Evolutionary conservation across 2,329 filamentous ascomycete species (phyloP), one percentile per base, ranked within the genome.

Genomic region (Pyricularia grisea): DNA sequence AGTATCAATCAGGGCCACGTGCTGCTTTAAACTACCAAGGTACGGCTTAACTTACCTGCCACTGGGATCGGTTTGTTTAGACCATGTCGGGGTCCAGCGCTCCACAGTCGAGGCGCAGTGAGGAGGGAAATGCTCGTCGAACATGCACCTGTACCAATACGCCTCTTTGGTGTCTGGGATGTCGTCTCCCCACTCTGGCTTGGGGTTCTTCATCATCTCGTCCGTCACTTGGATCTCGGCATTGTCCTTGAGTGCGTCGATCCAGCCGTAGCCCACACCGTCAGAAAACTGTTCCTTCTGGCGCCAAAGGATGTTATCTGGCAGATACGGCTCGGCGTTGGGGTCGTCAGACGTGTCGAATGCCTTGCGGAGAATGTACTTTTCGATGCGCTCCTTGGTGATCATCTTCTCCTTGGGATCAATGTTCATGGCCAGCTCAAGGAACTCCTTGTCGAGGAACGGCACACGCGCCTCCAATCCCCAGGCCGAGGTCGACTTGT

Each of bases 271-370:
- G 70, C 95, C 95, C 70, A 99, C 95, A 78, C 95, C 96, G 76
- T 99, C 96, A 70, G 91, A 96, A 85, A 99, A 99, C 83, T 99
- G 95, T 84, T 99, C 95, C 88, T 99, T 99, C 82, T 99, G 96
- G 78, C 96, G 88, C 92, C 93, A 99, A 69, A 99, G 89, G 74
- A 99, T 99, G 79, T 94, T 89, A 23, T 97, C 90, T 9, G 96
- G 95, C n/a, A 99, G 88, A 83, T 98, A 99, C 11, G 95, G 89
- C 79, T 91, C 82, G 66, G 85, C 87, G 66, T 85, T 89, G 20
- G 94, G 93, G 81, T 97, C 92, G 77, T 94, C 93, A 66, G 87
- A 88, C 33, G 93, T 97, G 81, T 99, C 95, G 78, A 99, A 99
- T 2, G 95, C 96, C 82, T 97, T 97, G 77, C 95, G 92, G 73